These are phyloP conservation scores for Wallacemonas sp. DNA, from an alignment of 208 protist genomes.

Conservation along the genomic window DNA sequence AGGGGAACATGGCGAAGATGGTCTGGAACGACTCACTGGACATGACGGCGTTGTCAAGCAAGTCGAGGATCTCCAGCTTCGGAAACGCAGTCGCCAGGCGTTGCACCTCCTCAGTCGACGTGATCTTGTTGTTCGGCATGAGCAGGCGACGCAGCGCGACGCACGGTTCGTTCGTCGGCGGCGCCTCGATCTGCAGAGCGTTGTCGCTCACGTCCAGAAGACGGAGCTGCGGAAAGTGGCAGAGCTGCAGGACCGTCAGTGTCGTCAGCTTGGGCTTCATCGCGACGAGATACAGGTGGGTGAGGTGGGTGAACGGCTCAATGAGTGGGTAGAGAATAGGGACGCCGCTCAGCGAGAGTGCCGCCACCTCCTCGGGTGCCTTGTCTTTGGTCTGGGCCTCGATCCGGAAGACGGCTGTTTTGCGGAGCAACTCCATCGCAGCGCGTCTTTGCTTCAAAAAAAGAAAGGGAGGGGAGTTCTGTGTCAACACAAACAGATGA, in stretches of 20 bases:
- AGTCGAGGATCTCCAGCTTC: constrained; percentile 66
- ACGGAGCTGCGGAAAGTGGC: constrained; percentile 36
- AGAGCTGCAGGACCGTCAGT: constrained; percentile 36
- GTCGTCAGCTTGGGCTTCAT: constrained; percentile 60
- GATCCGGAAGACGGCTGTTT: constrained; percentile 69
- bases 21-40: constrained; percentile 37
- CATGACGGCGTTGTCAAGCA: constrained; percentile 59
- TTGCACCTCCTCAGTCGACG: constrained; percentile 49
- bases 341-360: constrained; percentile 66
- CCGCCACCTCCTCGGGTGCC: constrained; percentile 45
- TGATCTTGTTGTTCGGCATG: constrained; percentile 72
- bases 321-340: constrained; percentile 54
- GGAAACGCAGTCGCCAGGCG: constrained; percentile 54
- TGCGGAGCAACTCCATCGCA: constrained; percentile 70
- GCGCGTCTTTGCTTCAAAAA: neutral
- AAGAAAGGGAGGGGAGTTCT: too few relatives aligned
- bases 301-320: constrained; percentile 43
- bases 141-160: constrained; percentile 47
- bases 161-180: constrained; percentile 19
- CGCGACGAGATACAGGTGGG: constrained; percentile 59
- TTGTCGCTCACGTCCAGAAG: constrained; percentile 88
- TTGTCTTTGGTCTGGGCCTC: constrained; percentile 63
- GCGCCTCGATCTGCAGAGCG: constrained; percentile 38
- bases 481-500: too few relatives aligned
- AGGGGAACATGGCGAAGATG: constrained; percentile 60